Percentiles rank a stretch among this genome's conserved stretches.
Conservation (phyloP, 495 filamentous ascomycete species). For the Penicillium atrosanguineum region DNA sequence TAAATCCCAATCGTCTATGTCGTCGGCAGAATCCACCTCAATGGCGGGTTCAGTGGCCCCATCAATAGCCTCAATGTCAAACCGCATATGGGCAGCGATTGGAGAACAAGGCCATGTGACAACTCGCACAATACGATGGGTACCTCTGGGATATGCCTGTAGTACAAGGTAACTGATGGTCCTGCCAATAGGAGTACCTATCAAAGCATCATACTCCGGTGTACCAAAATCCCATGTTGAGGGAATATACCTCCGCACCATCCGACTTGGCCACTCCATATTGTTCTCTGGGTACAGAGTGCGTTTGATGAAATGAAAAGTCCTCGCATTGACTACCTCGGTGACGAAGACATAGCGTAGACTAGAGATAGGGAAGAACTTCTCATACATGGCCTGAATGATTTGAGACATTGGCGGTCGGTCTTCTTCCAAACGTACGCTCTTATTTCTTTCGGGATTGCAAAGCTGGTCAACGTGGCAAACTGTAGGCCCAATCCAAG, state of each 20-base stretch:
- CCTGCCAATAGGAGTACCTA: too few species aligned
- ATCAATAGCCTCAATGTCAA: too few species aligned
- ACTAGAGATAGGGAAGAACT: background rate
- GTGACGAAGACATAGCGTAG: background rate
- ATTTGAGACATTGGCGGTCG: background rate
- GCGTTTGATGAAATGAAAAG: background rate
- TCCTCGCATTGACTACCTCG: background rate
- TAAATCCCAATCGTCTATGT: constrained; percentile 21
- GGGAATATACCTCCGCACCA: too few species aligned
- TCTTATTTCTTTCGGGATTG: background rate
- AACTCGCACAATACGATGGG: too few species aligned
- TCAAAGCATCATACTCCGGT: too few species aligned
- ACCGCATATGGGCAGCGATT: too few species aligned
- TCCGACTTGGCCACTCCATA: too few species aligned
- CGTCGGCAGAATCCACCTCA: constrained; percentile 20
- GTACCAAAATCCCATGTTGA: too few species aligned
- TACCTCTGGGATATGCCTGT: too few species aligned
- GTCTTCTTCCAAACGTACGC: background rate
- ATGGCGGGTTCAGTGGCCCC: too few species aligned
- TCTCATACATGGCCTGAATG: background rate
- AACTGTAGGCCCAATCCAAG: background rate
- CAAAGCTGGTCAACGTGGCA: background rate
- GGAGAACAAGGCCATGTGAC: too few species aligned
- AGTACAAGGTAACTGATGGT: too few species aligned
- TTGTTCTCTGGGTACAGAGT: background rate